A percentile compares a stretch with the other conserved stretches of the same genome.
Evolutionary conservation across 768 basidiomycete species (phyloP).

Genomic region (Suillus spraguei): DNA sequence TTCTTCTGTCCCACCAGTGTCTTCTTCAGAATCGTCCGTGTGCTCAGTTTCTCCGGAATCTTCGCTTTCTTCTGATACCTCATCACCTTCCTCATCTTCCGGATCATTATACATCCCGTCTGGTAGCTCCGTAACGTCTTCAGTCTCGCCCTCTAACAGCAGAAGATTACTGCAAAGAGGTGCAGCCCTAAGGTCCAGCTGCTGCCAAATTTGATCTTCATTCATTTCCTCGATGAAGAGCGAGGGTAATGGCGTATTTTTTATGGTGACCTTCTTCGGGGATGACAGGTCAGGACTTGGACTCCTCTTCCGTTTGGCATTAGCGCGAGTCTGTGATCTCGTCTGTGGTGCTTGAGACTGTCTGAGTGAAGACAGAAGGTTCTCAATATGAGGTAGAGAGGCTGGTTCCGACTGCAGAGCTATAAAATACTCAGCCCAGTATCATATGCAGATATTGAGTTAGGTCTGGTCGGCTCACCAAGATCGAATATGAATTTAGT

Average conservation of each 20-base stretch:
- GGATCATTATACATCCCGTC: conserved; percentile 32
- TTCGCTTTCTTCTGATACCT: conserved; percentile 26
- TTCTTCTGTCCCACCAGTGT: conserved; percentile 28
- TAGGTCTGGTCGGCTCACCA: conserved; percentile 45
- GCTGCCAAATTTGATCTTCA: conserved; percentile 90
- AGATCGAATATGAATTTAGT: conserved; percentile 77
- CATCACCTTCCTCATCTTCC: conserved; percentile 37
- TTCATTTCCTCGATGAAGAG: conserved; percentile 81
- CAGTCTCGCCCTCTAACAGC: conserved; percentile 56
- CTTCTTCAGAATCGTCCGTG: conserved; percentile 24
- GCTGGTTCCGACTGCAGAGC: conserved; percentile 67
- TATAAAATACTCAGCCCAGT: conserved; percentile 27
- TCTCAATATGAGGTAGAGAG: conserved; percentile 66
- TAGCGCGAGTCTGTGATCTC: conserved; percentile 59
- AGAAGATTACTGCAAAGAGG: conserved; percentile 72
- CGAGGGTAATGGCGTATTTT: conserved; percentile 71
- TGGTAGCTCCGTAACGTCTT: conserved; percentile 23
- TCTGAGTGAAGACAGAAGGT: conserved; percentile 67
- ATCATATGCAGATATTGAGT: conserved; percentile 10
- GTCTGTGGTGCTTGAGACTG: conserved; percentile 75
- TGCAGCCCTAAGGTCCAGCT: conserved; percentile 81
- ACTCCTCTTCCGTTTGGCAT: conserved; percentile 43
- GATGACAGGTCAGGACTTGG: conserved; percentile 38
- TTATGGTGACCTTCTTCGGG: conserved; percentile 36
- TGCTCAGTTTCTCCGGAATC: conserved; percentile 34